Conservation (phyloP, 1,139 yeast genomes). For the Suhomyces terraborum region DNA sequence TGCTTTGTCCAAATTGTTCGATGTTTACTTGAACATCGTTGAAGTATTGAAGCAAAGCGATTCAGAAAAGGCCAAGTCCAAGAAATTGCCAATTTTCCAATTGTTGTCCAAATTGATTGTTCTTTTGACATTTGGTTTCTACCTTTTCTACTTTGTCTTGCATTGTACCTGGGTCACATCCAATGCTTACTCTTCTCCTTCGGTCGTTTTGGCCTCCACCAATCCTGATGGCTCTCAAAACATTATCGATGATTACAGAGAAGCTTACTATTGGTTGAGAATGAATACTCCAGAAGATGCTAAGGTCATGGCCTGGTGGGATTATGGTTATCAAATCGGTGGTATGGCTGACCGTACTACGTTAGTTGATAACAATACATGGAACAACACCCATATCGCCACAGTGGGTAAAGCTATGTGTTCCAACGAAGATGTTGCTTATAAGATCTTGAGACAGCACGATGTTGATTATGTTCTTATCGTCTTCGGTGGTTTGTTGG, state of each 20-base stretch:
- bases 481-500: conserved; percentile 91
- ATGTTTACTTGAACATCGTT: conserved; percentile 73
- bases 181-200: conserved; percentile 94
- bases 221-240: conserved; percentile 83
- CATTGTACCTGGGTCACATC: conserved; percentile 99
- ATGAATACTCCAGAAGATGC: conserved; percentile 98
- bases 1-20: conserved; percentile 82
- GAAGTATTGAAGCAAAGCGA: conserved; percentile 34
- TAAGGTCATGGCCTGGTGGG: conserved; percentile 99
- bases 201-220: conserved; percentile 88
- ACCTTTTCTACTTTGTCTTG: conserved; percentile 78
- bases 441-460: conserved; percentile 82
- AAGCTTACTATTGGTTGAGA: conserved; percentile 98
- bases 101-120: conserved; percentile 63
- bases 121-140: conserved; percentile 67
- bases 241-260: conserved; percentile 95
- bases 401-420: conserved; percentile 99
- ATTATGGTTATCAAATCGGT: conserved; percentile 98
- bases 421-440: conserved; percentile 82
- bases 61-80: conserved; percentile 6
- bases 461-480: conserved; percentile 95
- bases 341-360: conserved; percentile 99
- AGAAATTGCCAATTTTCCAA: conserved; percentile 35
- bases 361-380: conserved; percentile 95
- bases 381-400: conserved; percentile 99